Conservation (phyloP, 306 rosid species). For the Morella rubra region DNA sequence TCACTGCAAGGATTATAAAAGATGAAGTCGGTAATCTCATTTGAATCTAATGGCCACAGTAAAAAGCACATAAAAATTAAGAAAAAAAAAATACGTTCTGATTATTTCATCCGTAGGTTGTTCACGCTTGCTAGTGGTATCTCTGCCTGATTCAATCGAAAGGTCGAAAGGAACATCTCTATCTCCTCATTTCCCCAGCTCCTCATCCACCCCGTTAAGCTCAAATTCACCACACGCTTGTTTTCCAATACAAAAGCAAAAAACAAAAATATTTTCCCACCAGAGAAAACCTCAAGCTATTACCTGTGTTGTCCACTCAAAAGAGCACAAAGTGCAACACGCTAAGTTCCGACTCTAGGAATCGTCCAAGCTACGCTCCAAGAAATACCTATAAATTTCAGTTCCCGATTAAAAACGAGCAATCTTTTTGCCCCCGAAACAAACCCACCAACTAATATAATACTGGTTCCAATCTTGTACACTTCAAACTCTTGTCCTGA, state of each 20-base stretch:
- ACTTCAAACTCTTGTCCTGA: slow-evolving; percentile 17
- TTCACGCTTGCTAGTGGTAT: background rate
- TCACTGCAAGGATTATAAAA: slow-evolving; percentile 1
- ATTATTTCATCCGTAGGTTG: background rate
- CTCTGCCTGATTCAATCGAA: background rate
- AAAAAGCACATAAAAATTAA: background rate
- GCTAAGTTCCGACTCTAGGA: slow-evolving; percentile 54
- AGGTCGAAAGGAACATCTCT: background rate
- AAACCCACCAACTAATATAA: background rate
- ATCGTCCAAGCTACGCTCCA: slow-evolving; percentile 47
- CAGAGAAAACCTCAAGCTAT: slow-evolving; percentile 19
- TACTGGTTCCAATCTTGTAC: slow-evolving; percentile 23
- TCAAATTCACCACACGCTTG: background rate
- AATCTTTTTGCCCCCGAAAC: slow-evolving; percentile 11
- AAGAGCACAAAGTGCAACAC: slow-evolving; percentile 30
- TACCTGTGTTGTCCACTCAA: slow-evolving; percentile 38
- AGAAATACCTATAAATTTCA: slow-evolving; percentile 50
- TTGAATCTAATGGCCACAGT: background rate
- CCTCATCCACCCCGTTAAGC: background rate
- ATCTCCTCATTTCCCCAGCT: slow-evolving; percentile 1
- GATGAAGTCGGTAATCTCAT: background rate
- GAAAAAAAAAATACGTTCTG: background rate
- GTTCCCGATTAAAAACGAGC: slow-evolving; percentile 33
- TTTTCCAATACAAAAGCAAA: background rate
- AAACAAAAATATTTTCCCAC: slow-evolving; percentile 8